These are phyloP conservation scores for Plenodomus lindquistii DNA, from an alignment of 2,329 filamentous ascomycete species.

Conservation along the genomic window DNA sequence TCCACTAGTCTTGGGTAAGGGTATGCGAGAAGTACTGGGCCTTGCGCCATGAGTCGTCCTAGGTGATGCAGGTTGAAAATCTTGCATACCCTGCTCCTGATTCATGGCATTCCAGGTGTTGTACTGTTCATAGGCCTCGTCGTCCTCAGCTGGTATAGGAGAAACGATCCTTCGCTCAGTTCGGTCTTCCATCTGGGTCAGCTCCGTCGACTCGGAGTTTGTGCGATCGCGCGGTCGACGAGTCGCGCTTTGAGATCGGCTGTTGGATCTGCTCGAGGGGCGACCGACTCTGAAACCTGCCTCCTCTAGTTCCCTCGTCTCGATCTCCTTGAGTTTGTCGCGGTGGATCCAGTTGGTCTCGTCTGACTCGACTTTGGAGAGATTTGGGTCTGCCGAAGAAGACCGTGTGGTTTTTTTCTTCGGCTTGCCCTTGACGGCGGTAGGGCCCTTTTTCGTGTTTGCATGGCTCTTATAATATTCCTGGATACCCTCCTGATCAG, in stretches of 20 bases:
- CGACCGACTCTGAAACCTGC: constrained; percentile 68
- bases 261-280: constrained; percentile 43
- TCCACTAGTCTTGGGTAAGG: constrained; percentile 78
- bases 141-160: constrained; percentile 49
- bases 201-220: constrained; percentile 36
- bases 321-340: constrained; percentile 80
- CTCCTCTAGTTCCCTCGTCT: constrained; percentile 78
- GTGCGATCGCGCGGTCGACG: constrained; percentile 33
- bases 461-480: constrained; percentile 48
- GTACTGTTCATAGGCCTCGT: constrained; percentile 38
- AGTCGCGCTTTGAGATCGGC: constrained; percentile 39
- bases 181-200: constrained; percentile 25
- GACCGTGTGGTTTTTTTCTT: constrained; percentile 34
- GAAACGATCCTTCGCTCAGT: constrained; percentile 39
- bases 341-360: constrained; percentile 83
- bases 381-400: constrained; percentile 19
- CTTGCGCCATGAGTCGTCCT: constrained; percentile 54
- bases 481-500: constrained; percentile 52
- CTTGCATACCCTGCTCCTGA: constrained; percentile 74
- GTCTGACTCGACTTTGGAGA: constrained; percentile 47
- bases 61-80: constrained; percentile 51
- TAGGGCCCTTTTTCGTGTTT: constrained; percentile 19
- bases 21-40: constrained; percentile 75
- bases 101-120: constrained; percentile 71
- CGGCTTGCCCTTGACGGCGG: constrained; percentile 21